These are phyloP conservation scores for Diutina neorugosa DNA, from an alignment of 1,139 yeast species.

Conservation along the genomic window DNA sequence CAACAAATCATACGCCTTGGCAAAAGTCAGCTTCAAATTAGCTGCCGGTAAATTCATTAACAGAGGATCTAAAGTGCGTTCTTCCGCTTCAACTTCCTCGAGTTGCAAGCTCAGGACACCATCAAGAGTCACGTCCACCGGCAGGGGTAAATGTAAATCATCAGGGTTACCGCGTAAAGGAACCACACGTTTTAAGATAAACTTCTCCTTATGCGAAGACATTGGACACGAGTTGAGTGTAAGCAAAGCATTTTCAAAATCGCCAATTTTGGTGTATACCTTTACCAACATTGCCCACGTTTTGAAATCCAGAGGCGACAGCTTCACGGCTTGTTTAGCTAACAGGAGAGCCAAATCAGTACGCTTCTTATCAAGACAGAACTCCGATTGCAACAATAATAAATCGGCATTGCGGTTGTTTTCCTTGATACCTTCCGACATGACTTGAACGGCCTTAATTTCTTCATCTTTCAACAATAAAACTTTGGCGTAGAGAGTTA, in stretches of 20 bases:
- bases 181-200: slow-evolving; percentile 42
- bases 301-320: slow-evolving; percentile 76
- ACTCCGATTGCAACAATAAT: slow-evolving; percentile 55
- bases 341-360: slow-evolving; percentile 63
- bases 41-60: slow-evolving; percentile 67
- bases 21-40: slow-evolving; percentile 65
- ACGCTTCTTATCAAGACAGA: slow-evolving; percentile 53
- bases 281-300: slow-evolving; percentile 72
- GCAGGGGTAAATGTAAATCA: slow-evolving; percentile 63
- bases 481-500: slow-evolving; percentile 44
- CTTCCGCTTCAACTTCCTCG: slow-evolving; percentile 37
- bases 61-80: slow-evolving; percentile 50
- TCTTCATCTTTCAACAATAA: slow-evolving; percentile 55
- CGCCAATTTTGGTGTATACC: slow-evolving; percentile 58
- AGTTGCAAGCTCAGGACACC: slow-evolving; percentile 46
- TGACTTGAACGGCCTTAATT: slow-evolving; percentile 57
- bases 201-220: slow-evolving; percentile 61
- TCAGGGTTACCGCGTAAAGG: slow-evolving; percentile 41
- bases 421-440: slow-evolving; percentile 46
- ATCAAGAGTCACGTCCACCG: slow-evolving; percentile 65
- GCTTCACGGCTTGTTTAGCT: slow-evolving; percentile 64
- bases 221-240: slow-evolving; percentile 89
- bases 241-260: slow-evolving; percentile 65
- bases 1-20: slow-evolving; percentile 66
- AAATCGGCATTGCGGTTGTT: slow-evolving; percentile 55